Percentiles rank a stretch among this genome's conserved stretches.
Evolutionary conservation across 1,284 basidiomycete genomes (phyloP).

Genomic region (Rhodofomes roseus): DNA sequence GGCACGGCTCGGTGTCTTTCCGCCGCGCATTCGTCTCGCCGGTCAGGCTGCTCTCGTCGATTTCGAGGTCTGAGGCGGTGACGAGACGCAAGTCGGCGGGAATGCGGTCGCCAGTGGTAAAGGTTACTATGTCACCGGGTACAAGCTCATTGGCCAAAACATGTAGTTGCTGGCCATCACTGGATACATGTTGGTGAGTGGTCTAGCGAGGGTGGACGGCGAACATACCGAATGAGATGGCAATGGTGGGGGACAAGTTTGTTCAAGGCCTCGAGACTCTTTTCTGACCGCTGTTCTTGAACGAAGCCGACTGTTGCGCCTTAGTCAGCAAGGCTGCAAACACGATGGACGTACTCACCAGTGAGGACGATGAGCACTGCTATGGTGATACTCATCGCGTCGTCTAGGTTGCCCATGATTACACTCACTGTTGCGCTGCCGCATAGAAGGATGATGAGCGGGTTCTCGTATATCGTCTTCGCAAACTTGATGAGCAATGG

Average conservation of each 20-base stretch:
- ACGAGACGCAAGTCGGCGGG: constrained; percentile 90
- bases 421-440: constrained; percentile 86
- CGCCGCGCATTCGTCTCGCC: constrained; percentile 85
- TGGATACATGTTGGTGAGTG: constrained; percentile 23
- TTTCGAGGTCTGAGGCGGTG: constrained; percentile 79
- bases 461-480: constrained; percentile 92
- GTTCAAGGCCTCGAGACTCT: constrained; percentile 91
- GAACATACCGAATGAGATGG: constrained; percentile 75
- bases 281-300: constrained; percentile 93
- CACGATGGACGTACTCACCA: constrained; percentile 45
- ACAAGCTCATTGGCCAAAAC: constrained; percentile 93
- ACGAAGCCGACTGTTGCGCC: constrained; percentile 80
- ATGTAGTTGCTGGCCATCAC: constrained; percentile 71
- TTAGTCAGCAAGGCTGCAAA: not conserved
- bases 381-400: constrained; percentile 91
- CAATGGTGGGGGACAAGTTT: constrained; percentile 97
- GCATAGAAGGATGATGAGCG: constrained; percentile 86
- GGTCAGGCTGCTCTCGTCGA: constrained; percentile 94
- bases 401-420: constrained; percentile 90
- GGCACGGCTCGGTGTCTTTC: constrained; percentile 63
- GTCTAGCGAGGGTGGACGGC: not conserved
- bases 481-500: constrained; percentile 84
- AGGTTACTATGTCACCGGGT: constrained; percentile 90
- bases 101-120: constrained; percentile 90
- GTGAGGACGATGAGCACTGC: constrained; percentile 92